These are phyloP conservation scores for Claviceps capensis DNA, from an alignment of 2,329 filamentous ascomycete species.

Conservation along the genomic window DNA sequence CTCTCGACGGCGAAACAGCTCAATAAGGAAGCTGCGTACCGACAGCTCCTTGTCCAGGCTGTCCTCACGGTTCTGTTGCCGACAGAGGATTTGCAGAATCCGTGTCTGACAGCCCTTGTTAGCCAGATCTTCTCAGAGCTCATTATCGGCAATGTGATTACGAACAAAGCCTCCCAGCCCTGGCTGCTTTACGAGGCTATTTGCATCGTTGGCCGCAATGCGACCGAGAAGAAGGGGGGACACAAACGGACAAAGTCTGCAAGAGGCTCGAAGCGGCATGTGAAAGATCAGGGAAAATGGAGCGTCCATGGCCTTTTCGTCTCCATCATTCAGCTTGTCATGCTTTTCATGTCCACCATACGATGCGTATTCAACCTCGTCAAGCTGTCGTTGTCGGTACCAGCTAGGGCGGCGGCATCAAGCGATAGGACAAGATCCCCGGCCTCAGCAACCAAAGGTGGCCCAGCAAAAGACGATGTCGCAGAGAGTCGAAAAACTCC, in stretches of 20 bases:
- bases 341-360: slow-evolving; percentile 45
- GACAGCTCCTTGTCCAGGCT: slow-evolving; percentile 75
- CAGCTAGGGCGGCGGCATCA: slow-evolving; percentile 29
- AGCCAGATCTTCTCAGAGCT: slow-evolving; percentile 82
- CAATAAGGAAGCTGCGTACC: slow-evolving; percentile 70
- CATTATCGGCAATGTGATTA: slow-evolving; percentile 70
- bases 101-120: slow-evolving; percentile 69
- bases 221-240: slow-evolving; percentile 16
- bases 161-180: slow-evolving; percentile 69
- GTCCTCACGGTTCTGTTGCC: slow-evolving; percentile 74
- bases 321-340: slow-evolving; percentile 39
- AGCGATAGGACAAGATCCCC: slow-evolving; percentile 10
- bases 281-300: slow-evolving; percentile 17
- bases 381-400: slow-evolving; percentile 53
- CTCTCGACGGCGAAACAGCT: slow-evolving; percentile 45
- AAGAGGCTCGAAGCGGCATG: slow-evolving; percentile 1
- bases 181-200: slow-evolving; percentile 82
- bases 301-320: slow-evolving; percentile 38
- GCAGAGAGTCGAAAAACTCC: slow-evolving; percentile 35
- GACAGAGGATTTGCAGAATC: slow-evolving; percentile 83
- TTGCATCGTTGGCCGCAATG: slow-evolving; percentile 49
- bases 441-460: slow-evolving; percentile 5
- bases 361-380: slow-evolving; percentile 53
- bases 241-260: slow-evolving; percentile 1
- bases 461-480: background rate